These are phyloP conservation scores for Cymbidium sinense DNA, from an alignment of 106 monocot genomes.

Conservation along the genomic window DNA sequence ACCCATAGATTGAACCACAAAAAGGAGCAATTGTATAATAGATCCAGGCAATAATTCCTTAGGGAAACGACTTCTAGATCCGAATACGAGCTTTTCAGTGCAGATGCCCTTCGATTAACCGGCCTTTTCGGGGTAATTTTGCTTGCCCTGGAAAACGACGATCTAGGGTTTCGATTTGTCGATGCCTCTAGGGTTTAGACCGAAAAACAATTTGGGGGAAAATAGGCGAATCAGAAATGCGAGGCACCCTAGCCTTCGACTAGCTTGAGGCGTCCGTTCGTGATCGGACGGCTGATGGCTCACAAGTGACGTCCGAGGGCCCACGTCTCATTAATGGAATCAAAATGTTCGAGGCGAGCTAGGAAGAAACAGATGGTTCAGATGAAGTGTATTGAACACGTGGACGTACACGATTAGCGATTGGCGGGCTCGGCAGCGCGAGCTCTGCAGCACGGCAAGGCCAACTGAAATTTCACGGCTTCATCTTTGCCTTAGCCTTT, in stretches of 20 bases:
- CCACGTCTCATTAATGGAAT: neutral
- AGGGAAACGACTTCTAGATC: neutral
- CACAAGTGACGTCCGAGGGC: neutral
- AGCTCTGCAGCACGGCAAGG: neutral
- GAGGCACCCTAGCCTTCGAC: constrained; percentile 3
- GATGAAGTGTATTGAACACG: neutral
- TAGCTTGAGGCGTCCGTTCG: constrained; percentile 6
- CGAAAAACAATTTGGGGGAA: constrained; percentile 4
- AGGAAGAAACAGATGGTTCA: constrained; percentile 1
- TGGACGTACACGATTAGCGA: constrained; percentile 3
- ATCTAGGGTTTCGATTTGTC: constrained; percentile 19
- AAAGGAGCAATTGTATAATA: neutral
- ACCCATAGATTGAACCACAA: constrained; percentile 1
- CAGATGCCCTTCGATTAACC: neutral
- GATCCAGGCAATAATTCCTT: constrained; percentile 14
- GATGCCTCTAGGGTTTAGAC: constrained; percentile 15
- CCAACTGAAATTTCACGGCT: neutral
- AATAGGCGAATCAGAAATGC: neutral
- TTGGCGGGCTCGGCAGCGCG: neutral
- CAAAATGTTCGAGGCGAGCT: constrained; percentile 10
- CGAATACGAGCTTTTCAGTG: neutral
- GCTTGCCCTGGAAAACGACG: constrained; percentile 4
- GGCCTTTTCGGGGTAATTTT: constrained; percentile 8
- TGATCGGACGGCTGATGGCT: neutral
- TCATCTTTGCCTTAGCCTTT: neutral